phyloP scores from a whole-genome alignment of 202 grass and related monocot genomes.

The Digitaria exilis region DNA sequence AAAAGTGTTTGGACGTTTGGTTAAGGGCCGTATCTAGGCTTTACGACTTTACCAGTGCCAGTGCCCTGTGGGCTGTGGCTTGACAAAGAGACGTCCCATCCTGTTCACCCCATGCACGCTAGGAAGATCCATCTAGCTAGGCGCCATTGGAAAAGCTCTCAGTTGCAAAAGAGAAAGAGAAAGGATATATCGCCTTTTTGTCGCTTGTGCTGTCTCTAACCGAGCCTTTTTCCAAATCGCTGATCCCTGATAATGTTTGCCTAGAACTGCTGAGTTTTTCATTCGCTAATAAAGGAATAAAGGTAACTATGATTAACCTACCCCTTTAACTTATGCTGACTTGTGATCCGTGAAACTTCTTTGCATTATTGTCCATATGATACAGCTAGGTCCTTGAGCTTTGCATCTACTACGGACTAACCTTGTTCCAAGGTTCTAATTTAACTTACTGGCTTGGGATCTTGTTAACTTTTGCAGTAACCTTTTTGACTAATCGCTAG shows the following conservation, averaged over 20 bases:
- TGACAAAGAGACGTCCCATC: conserved; percentile 40
- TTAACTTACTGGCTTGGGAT: conserved; percentile 46
- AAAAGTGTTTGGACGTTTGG: not conserved
- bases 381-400: conserved; percentile 35
- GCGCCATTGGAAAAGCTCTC: conserved; percentile 39
- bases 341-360: conserved; percentile 40
- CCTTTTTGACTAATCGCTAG: conserved; percentile 50
- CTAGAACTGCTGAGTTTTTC: not conserved
- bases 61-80: conserved; percentile 16
- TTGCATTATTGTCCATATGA: conserved; percentile 17
- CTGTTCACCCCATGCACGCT: conserved; percentile 22
- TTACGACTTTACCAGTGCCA: not conserved
- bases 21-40: not conserved
- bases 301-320: conserved; percentile 47
- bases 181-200: conserved; percentile 42
- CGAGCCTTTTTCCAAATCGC: conserved; percentile 21
- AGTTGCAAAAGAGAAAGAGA: conserved; percentile 33
- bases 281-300: conserved; percentile 13
- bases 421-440: conserved; percentile 46
- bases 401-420: conserved; percentile 33
- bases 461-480: conserved; percentile 35
- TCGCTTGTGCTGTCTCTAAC: conserved; percentile 52
- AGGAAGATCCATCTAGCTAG: conserved; percentile 46
- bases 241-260: conserved; percentile 6
- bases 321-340: conserved; percentile 26